Evolutionary conservation across 345 rosid genomes (phyloP).

Genomic region (Eucalyptus sp.): DNA sequence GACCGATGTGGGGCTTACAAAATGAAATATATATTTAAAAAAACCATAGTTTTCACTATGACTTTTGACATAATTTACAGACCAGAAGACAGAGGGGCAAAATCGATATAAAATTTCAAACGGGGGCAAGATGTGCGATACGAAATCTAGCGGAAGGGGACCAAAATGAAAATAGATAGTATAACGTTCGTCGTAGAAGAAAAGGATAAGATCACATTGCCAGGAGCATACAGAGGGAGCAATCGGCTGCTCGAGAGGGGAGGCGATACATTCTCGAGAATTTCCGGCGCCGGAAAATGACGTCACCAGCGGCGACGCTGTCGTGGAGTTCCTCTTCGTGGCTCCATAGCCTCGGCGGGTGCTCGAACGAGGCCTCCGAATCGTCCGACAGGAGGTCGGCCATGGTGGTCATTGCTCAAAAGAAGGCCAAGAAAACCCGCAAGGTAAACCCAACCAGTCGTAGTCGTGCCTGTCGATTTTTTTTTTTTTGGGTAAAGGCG

Average conservation of each 20-base stretch:
- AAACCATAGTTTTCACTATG: background rate
- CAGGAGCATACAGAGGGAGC: background rate
- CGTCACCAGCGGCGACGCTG: slow-evolving; percentile 44
- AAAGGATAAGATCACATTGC: background rate
- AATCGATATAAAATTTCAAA: background rate
- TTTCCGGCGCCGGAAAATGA: slow-evolving; percentile 10
- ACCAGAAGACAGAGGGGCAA: background rate
- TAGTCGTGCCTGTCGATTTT: background rate
- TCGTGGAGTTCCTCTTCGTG: slow-evolving; percentile 51
- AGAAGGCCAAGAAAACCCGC: slow-evolving; percentile 67
- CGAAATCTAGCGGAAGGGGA: background rate
- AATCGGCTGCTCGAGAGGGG: background rate
- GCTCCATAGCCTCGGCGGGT: slow-evolving; percentile 26
- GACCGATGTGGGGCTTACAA: background rate
- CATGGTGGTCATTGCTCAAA: slow-evolving; percentile 42
- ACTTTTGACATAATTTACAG: background rate
- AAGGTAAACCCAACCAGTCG: slow-evolving; percentile 23
- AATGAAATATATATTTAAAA: background rate
- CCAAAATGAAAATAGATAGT: background rate
- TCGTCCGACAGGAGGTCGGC: slow-evolving; percentile 18
- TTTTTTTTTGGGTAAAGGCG: background rate
- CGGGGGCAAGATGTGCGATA: background rate
- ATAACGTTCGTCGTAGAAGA: background rate
- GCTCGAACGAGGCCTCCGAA: slow-evolving; percentile 23
- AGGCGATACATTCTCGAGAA: background rate